Conservation (phyloP, 129 eudicot species). For the Arctium minus region DNA sequence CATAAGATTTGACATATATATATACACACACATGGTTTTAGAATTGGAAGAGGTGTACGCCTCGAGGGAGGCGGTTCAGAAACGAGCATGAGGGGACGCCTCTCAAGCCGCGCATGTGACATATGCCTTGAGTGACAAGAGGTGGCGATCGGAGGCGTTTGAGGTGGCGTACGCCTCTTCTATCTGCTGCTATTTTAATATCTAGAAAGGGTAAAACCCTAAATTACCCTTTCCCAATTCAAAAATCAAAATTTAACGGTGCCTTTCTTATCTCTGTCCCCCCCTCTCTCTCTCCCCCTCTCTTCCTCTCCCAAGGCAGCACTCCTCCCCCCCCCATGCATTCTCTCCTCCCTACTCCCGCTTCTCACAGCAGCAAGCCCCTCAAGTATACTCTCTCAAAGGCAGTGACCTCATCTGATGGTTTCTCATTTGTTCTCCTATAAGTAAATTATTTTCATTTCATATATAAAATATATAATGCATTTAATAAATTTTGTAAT, state of each 20-base stretch:
- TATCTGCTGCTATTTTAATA: background rate
- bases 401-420: background rate
- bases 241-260: no score
- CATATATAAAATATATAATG: background rate
- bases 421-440: background rate
- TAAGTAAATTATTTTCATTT: no score
- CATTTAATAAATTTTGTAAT: no score
- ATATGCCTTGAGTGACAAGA: background rate
- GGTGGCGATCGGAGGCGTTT: background rate
- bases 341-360: no score
- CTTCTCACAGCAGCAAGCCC: background rate
- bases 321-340: no score
- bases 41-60: background rate
- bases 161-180: background rate
- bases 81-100: background rate
- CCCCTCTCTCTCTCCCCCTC: no score
- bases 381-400: background rate
- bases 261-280: no score
- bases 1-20: constrained; percentile 24
- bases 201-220: background rate
- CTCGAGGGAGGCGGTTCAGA: no score
- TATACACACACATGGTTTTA: background rate
- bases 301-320: no score
- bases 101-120: background rate
- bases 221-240: no score